A percentile compares a stretch with the other conserved stretches of the same genome.
Conservation (phyloP, 768 basidiomycete species). For the Mycena belliarum region DNA sequence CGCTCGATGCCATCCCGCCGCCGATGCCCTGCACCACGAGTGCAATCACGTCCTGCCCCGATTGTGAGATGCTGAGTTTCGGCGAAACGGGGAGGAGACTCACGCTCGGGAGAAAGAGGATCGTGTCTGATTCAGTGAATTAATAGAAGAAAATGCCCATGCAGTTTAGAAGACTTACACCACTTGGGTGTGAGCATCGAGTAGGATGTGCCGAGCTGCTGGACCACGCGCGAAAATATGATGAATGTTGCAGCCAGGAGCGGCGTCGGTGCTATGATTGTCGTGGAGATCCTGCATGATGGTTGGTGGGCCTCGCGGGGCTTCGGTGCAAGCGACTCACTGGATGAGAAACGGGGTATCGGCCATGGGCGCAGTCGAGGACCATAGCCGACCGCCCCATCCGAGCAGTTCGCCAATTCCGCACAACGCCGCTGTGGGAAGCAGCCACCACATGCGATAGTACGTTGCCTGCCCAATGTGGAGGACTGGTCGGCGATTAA, state of each 20-base stretch:
- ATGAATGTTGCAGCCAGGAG: constrained; percentile 41
- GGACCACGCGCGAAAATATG: constrained; percentile 43
- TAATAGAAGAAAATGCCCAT: background rate
- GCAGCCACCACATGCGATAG: background rate
- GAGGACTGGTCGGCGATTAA: background rate
- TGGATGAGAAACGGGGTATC: constrained; percentile 40
- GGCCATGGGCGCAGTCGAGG: background rate
- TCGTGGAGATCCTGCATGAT: constrained; percentile 44
- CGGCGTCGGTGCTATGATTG: constrained; percentile 57
- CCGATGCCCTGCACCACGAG: constrained; percentile 11
- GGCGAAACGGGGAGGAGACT: background rate
- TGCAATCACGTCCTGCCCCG: constrained; percentile 6
- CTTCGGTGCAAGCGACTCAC: too few species aligned
- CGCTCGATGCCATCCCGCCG: background rate
- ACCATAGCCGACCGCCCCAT: background rate
- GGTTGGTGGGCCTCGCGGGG: too few species aligned
- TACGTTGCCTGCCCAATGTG: background rate
- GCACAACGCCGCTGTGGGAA: background rate
- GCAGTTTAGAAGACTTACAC: constrained; percentile 31
- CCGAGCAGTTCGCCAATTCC: background rate
- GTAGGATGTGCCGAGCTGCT: constrained; percentile 45
- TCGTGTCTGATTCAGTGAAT: constrained; percentile 32
- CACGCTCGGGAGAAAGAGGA: constrained; percentile 39
- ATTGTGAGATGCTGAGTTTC: background rate
- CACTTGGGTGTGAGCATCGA: constrained; percentile 45